Percentiles rank a stretch among this genome's conserved stretches.
Conservation (phyloP, 305 asterid genomes). For the Solanum chacoense region DNA sequence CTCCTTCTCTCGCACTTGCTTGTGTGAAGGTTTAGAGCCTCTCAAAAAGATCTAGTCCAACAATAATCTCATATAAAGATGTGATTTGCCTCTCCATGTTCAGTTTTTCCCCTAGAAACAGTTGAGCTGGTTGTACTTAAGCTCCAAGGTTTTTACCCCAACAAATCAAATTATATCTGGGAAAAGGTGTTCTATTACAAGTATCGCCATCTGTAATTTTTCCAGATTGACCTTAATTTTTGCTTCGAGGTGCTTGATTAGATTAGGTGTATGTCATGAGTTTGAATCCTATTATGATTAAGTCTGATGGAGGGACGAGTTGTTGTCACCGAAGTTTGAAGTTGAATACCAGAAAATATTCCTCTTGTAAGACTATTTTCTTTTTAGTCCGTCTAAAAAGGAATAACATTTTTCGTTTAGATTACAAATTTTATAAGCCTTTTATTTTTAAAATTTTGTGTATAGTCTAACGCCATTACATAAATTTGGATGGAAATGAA, state of each 20-base stretch:
- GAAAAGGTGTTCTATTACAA: background rate
- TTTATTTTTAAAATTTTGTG: background rate
- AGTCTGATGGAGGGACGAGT: background rate
- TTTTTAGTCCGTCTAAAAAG: background rate
- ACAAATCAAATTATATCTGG: background rate
- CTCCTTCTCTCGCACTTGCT: background rate
- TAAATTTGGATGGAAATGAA: background rate
- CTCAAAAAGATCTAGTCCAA: background rate
- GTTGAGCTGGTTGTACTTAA: background rate
- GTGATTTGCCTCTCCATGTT: background rate
- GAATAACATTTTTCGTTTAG: background rate
- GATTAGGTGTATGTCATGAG: background rate
- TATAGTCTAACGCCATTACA: background rate
- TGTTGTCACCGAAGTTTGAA: background rate
- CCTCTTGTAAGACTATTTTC: background rate
- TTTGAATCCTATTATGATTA: background rate
- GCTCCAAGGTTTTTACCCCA: background rate
- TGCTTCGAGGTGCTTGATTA: background rate
- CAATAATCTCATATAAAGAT: background rate
- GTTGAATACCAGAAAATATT: background rate
- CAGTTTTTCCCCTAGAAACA: background rate
- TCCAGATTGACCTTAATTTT: background rate
- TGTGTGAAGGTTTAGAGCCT: background rate
- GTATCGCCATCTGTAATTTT: background rate
- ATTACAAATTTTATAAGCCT: background rate